These are phyloP conservation scores for Colletotrichum sp. DNA, from an alignment of 2,329 filamentous ascomycete species.

Conservation along the genomic window DNA sequence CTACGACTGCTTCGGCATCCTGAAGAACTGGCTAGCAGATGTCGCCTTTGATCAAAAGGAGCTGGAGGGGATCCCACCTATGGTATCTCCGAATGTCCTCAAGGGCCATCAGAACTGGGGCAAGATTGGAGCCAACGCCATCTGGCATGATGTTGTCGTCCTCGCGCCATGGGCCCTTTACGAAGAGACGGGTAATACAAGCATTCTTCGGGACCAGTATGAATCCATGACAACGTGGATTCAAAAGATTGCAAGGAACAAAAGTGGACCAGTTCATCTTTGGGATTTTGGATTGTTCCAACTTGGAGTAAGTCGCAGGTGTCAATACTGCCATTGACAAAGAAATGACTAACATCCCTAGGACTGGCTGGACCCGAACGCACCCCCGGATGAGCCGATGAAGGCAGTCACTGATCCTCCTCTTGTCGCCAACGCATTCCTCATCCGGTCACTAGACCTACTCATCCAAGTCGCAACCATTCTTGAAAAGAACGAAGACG, in stretches of 20 bases:
- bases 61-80: slow-evolving; percentile 35
- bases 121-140: slow-evolving; percentile 19
- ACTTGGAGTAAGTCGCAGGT: neutral
- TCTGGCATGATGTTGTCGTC: slow-evolving; percentile 15
- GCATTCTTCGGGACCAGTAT: neutral
- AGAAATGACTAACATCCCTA: neutral
- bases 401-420: slow-evolving; percentile 30
- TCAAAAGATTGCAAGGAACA: neutral
- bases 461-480: neutral
- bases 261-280: neutral
- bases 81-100: slow-evolving; percentile 32
- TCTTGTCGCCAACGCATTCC: slow-evolving; percentile 35
- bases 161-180: slow-evolving; percentile 5
- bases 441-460: slow-evolving; percentile 22
- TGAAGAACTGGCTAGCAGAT: slow-evolving; percentile 14
- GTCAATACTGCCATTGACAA: accelerated
- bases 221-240: slow-evolving; percentile 4
- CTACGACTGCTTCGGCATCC: neutral
- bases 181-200: neutral
- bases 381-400: slow-evolving; percentile 30
- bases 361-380: slow-evolving; percentile 36
- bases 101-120: slow-evolving; percentile 5
- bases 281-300: neutral
- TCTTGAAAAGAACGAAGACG: neutral
- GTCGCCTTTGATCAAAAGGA: slow-evolving; percentile 30